Evolutionary conservation across 768 basidiomycete genomes (phyloP).

Genomic region (Lactarius evosmus): DNA sequence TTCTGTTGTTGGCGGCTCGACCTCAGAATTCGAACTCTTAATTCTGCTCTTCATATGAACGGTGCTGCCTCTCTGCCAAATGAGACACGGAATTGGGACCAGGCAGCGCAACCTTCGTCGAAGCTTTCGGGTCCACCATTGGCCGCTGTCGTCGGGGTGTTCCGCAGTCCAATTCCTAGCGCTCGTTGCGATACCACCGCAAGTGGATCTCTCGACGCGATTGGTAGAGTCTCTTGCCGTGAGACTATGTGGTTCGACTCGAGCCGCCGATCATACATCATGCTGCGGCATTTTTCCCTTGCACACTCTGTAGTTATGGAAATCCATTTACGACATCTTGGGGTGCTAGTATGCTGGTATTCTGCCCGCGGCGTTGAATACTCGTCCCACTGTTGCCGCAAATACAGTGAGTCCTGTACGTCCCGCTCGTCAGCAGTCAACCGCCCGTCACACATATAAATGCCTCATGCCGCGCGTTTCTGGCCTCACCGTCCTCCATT

Average conservation of each 20-base stretch:
- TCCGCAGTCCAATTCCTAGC: neutral
- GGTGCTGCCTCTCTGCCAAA: neutral
- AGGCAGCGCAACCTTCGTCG: neutral
- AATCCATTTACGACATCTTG: neutral
- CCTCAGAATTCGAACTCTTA: neutral
- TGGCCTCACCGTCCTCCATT: neutral
- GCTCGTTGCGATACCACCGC: neutral
- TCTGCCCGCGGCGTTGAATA: neutral
- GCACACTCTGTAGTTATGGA: neutral
- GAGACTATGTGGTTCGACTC: neutral
- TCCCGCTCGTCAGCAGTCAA: conserved; percentile 8
- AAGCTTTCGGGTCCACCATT: neutral
- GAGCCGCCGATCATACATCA: too few species aligned
- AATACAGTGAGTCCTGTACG: neutral
- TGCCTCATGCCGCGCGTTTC: conserved; percentile 2
- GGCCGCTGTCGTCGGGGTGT: neutral
- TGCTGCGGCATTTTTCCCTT: neutral
- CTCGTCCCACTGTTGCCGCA: neutral
- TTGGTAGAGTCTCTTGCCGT: neutral
- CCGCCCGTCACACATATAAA: conserved; percentile 25
- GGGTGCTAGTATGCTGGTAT: neutral
- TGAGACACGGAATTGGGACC: neutral
- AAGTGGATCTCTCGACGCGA: neutral
- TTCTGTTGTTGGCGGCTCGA: neutral
- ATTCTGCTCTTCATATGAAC: neutral